Evolutionary conservation across 768 basidiomycete species (phyloP), one percentile per base, ranked within the genome.

Genomic region (Leucosporidium scottii): DNA sequence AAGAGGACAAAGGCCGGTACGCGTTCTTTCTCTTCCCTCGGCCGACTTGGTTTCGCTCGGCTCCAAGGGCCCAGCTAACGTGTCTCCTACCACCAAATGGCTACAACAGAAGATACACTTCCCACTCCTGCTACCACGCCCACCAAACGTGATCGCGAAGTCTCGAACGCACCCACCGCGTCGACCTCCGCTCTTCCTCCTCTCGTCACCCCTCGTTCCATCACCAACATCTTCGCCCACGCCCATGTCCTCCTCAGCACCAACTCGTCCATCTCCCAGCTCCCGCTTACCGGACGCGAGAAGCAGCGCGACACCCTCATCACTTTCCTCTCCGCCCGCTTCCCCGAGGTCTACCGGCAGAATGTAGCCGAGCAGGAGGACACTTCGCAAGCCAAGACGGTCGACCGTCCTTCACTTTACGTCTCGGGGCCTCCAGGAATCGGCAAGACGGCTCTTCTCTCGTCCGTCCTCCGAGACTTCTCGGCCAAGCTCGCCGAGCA

Each of bases 361-460:
- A 67, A 68, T 6, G 62, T 68, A 28, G 75, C 79, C 31, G 21
- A 39, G 27, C 12, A 39, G 28, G 12, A 39, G 28, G 12, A 15
- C 8, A 28, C 64, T 58, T 27, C 62, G 23, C 5, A 21, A 1
- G 53, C 49, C 10, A 48, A 61, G 8, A 12, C 25, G n/a, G 57
- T 63, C 10, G 66, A 59, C 1, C 62, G 62, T 0, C 68, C 68
- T 13, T 54, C 72, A 4, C 81, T 94, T 66, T 97, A 93, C 78
- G 86, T 97, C 61, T 93, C 93, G 13, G 94, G 94, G 13, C 85
- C 91, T 2, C 92, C 93, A 5, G 94, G 93, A 1, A 91, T 91
- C 4, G 91, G 91, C 25, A 93, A 94, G 80, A 93, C 90, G 2
- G 91, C 90, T 0, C 80, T 94, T 5, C 84, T 92, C 31, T 86